Evolutionary conservation across 495 filamentous ascomycete genomes (phyloP).

Genomic region (Achaetomiella virescens): DNA sequence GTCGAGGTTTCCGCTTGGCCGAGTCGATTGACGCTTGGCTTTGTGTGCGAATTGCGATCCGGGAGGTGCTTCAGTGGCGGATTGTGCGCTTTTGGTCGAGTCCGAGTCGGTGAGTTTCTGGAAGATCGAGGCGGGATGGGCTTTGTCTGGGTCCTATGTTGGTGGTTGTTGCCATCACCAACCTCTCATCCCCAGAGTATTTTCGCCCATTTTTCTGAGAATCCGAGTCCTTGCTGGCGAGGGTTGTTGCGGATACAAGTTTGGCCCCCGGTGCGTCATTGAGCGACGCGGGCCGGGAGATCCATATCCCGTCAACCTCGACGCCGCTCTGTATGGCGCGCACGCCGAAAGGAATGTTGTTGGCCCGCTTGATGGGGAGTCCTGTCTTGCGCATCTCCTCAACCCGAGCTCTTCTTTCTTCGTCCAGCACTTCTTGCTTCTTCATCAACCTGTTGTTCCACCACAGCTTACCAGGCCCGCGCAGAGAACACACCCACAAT

Average conservation of each 20-base stretch:
- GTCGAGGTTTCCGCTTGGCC: conserved; percentile 18
- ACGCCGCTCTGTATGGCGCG: conserved; percentile 82
- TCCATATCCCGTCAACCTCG: conserved; percentile 84
- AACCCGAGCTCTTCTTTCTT: conserved; percentile 53
- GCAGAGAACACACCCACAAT: conserved; percentile 46
- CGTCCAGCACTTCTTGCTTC: conserved; percentile 60
- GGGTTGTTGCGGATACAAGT: conserved; percentile 30
- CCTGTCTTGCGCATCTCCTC: conserved; percentile 49
- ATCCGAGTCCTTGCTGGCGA: conserved; percentile 19
- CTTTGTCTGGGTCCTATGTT: conserved; percentile 25
- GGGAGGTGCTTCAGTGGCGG: conserved; percentile 8
- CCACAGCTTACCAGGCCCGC: conserved; percentile 51
- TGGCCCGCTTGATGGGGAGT: conserved; percentile 36
- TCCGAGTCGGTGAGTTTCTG: conserved; percentile 21
- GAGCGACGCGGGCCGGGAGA: conserved; percentile 61
- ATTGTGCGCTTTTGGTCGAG: conserved; percentile 13
- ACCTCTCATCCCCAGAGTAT: conserved; percentile 14
- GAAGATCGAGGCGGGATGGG: conserved; percentile 21
- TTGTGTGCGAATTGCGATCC: conserved; percentile 16
- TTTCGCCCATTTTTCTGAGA: conserved; percentile 10
- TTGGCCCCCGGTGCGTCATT: conserved; percentile 22
- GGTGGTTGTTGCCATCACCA: conserved; percentile 8
- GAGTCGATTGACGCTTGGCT: conserved; percentile 1
- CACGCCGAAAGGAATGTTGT: conserved; percentile 81
- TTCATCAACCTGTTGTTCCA: conserved; percentile 59